Base-by-base conservation (phyloP, 768 basidiomycete species). In the Dioszegia crocea region DNA sequence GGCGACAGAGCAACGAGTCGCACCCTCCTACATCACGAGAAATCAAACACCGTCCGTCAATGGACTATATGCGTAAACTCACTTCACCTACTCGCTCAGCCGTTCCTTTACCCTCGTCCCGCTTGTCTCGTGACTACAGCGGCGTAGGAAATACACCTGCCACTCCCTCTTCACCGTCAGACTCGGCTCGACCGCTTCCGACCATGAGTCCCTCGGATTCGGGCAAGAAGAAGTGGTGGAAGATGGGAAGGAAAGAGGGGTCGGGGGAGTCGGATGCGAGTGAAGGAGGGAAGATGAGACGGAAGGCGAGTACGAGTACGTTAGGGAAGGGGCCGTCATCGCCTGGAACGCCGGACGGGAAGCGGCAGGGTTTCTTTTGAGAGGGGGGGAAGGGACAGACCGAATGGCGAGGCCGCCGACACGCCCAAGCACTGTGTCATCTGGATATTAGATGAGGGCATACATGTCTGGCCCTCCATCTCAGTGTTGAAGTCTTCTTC, bases 191-290 rank as follows among this genome's bases (percentile, higher is more conserved):
- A 21, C 19, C 39, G 4, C 19, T 40, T 12, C 38, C 39, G 21
- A 12, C 36, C 19, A 53, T 29, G 21, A 57, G 60, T 11, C 44
- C 47, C n/a, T 44, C 40, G n/a, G 55, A 44, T 33, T 57, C 46
- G 9, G 48, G 45, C 5, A 69, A 69, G 64, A 66, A 62, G 60
- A 65, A 59, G 43, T 69, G 67, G 67, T 69, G 66, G 66, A 64
- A 63, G 57, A 24, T 67, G 8, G 49, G 57, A 3, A 63, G 57
- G 45, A 63, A 57, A 33, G 46, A 57, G 27, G 56, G 46, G 23
- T 44, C 40, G 23, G 45, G 36, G 17, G 46, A 36, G 1, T 56
- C 55, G 21, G 43, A 45, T 2, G 39, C 19, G 4, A 44, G 52
- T 31, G 48, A 52, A 8, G 39, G 30, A 26, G 47, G 27, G 47